Conservation (phyloP, 163 green algal species). For the Prototheca cutis region DNA sequence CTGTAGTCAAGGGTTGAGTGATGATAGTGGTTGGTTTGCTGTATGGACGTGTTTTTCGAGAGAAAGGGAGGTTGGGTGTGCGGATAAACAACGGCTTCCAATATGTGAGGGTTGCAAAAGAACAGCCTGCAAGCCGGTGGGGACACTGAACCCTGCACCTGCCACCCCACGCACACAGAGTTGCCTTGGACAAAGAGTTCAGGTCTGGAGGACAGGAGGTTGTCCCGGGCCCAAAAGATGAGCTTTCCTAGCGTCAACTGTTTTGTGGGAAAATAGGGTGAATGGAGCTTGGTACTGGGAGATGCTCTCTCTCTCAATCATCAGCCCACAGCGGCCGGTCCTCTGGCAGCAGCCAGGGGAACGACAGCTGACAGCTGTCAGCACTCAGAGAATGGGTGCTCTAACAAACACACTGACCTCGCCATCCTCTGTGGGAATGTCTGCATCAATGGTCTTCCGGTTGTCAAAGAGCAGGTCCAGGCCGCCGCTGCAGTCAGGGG, state of each 20-base stretch:
- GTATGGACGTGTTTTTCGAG: no score
- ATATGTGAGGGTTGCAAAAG: background rate
- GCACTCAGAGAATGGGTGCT: background rate
- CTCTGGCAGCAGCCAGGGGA: no score
- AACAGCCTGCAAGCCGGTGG: no score
- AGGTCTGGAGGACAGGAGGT: conserved; percentile 65
- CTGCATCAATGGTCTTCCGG: conserved; percentile 42
- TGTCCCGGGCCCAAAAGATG: conserved; percentile 57
- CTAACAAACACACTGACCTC: conserved; percentile 12
- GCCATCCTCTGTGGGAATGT: conserved; percentile 28
- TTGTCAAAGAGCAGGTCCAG: conserved; percentile 76
- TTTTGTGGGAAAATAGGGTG: conserved; percentile 2
- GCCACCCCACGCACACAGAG: conserved; percentile 51
- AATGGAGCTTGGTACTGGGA: no score
- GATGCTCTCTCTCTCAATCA: background rate
- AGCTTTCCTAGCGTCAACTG: conserved; percentile 51
- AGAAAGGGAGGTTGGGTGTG: no score
- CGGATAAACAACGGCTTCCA: no score
- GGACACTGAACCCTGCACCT: no score
- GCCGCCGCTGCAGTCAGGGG: conserved; percentile 67
- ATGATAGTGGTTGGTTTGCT: no score
- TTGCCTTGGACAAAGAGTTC: conserved; percentile 83
- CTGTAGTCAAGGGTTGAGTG: no score
- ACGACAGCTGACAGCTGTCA: no score
- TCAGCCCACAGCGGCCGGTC: no score